Evolutionary conservation across 2,329 filamentous ascomycete species (phyloP).

Genomic region (Achaetomium macrosporum): DNA sequence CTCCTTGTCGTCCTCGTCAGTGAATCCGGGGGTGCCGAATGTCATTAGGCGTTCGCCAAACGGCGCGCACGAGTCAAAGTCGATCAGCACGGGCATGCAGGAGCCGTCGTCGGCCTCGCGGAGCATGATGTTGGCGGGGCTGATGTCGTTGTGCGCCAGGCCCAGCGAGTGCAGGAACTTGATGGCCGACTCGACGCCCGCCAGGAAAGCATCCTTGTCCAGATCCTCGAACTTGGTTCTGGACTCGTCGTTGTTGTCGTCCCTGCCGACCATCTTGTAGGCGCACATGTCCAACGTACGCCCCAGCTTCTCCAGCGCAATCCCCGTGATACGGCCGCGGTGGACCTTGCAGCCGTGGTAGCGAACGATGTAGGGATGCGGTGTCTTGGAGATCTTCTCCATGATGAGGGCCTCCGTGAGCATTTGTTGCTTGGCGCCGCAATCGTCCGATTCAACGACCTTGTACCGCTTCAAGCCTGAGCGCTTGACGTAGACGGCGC

Average conservation of each 20-base stretch:
- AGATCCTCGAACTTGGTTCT: background rate
- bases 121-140: background rate
- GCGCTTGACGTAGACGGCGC: background rate
- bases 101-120: background rate
- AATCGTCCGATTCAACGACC: background rate
- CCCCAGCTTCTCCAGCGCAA: background rate
- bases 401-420: background rate
- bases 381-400: background rate
- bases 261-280: background rate
- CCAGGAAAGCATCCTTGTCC: background rate
- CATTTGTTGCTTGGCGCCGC: background rate
- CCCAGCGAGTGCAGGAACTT: background rate
- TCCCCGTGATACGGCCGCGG: background rate
- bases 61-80: background rate
- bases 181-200: background rate
- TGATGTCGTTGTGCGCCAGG: background rate
- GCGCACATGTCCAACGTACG: background rate
- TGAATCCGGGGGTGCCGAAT: background rate
- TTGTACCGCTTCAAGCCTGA: background rate
- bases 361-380: background rate
- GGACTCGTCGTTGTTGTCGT: no score
- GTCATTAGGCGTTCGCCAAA: background rate
- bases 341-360: background rate
- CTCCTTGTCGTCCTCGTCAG: background rate
- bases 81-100: background rate